phyloP scores from a whole-genome alignment of 1,139 yeast species.

The Kurtzmaniella quercitrusa region DNA sequence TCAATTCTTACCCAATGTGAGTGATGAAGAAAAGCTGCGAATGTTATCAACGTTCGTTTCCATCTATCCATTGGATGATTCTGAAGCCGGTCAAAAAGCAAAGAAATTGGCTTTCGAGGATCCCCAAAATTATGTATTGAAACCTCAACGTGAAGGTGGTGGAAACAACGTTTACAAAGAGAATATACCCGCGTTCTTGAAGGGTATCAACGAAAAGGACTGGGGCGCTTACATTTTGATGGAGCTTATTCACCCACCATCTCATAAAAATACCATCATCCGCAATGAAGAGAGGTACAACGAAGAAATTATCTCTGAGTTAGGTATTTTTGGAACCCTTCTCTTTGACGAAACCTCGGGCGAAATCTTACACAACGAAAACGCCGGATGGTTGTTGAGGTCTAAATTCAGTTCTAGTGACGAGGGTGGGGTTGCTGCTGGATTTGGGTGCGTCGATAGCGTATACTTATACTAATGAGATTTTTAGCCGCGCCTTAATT shows the following conservation, averaged over 20 bases:
- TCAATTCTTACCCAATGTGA: constrained; percentile 38
- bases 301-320: constrained; percentile 79
- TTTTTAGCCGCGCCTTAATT: no score
- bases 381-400: constrained; percentile 82
- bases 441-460: constrained; percentile 94
- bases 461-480: constrained; percentile 36
- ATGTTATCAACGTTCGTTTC: constrained; percentile 70
- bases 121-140: constrained; percentile 75
- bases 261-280: constrained; percentile 61
- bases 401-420: constrained; percentile 83
- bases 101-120: constrained; percentile 60
- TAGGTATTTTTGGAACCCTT: constrained; percentile 85
- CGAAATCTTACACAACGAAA: constrained; percentile 55
- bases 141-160: constrained; percentile 96
- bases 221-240: constrained; percentile 93
- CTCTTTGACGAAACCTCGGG: constrained; percentile 66
- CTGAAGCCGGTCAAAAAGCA: constrained; percentile 62
- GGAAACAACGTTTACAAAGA: constrained; percentile 89
- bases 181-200: constrained; percentile 73
- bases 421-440: constrained; percentile 99
- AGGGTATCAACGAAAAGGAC: constrained; percentile 55
- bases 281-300: constrained; percentile 57
- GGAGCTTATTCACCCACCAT: constrained; percentile 85
- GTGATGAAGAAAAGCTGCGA: constrained; percentile 21
- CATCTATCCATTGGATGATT: constrained; percentile 78